Base-by-base conservation (phyloP, 1,139 yeast species). In the Sugiyamaella sp. region DNA sequence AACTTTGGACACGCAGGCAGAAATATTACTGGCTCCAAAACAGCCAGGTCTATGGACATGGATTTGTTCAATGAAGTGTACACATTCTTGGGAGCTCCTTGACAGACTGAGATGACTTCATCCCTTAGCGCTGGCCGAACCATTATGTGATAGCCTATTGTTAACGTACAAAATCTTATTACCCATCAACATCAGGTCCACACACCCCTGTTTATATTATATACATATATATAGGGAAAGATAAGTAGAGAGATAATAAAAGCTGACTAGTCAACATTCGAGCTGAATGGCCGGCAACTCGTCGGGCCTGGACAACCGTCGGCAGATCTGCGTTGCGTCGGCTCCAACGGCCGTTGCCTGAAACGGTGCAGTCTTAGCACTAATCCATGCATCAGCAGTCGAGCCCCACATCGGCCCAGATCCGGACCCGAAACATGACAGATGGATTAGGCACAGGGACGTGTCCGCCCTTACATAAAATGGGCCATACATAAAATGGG, bases 1-100 rank as follows among this genome's bases (percentile, higher is more conserved):
- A 20, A 33, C 24, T 35, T 32, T 19, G 48, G 33, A 20, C 48
- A 44, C 12, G 48, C 48, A 20, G 48, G 48, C 33, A 44, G 14
- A 20, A 21, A 44, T 3, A 44, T 35, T 4, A 44, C 48, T 22
- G 48, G 48, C 33, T 44, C 48, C 5, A 44, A 20, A 1, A 44
- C 39, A 8, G 48, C 32, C 22, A 44, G 8, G 16, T 22, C 24
- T 10, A 44, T 44, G 12, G 29, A 21, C 21, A 44, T 44, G 21
- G 33, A 33, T 32, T 38, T 33, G 35, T 21, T 29, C 16, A 44
- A n/a, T 3, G 48, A 44, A 4, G 41, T 44, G 21, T 44, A 44
- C n/a, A 44, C 14, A 2, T 12, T 35, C 39, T 33, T 44, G 10
- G 48, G 48, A 5, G 3, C 10, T 12, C 48, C 48, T 14, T 44